These are phyloP conservation scores for Xylariomycetidae sp. DNA, from an alignment of 2,329 filamentous ascomycete species.

Conservation along the genomic window DNA sequence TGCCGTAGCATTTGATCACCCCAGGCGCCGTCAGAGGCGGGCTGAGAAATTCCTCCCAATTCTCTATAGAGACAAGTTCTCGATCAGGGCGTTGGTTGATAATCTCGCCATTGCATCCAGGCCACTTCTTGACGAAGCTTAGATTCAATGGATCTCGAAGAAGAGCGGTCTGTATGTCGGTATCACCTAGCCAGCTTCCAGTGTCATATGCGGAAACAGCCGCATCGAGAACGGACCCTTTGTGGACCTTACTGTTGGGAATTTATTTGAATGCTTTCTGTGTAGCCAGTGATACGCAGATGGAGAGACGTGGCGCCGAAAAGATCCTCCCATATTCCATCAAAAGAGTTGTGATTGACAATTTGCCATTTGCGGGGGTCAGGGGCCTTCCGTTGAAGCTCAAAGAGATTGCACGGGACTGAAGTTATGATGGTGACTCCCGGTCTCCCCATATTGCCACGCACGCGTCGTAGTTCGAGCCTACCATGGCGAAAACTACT, in stretches of 20 bases:
- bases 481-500: too few species aligned
- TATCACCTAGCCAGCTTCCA: conserved; percentile 3
- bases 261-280: background rate
- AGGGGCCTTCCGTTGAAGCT: background rate
- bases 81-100: background rate
- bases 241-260: conserved; percentile 1
- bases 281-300: conserved; percentile 3
- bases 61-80: conserved; percentile 4
- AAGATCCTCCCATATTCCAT: conserved; percentile 3
- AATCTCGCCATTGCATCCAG: background rate
- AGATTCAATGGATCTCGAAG: background rate
- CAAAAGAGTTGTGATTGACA: conserved; percentile 4
- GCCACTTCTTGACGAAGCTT: background rate
- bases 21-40: conserved; percentile 1
- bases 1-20: conserved; percentile 4
- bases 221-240: conserved; percentile 1
- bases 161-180: background rate
- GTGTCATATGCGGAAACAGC: conserved; percentile 2
- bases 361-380: conserved; percentile 2
- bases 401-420: background rate
- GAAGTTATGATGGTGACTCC: conserved; percentile 3
- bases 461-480: conserved; percentile 1
- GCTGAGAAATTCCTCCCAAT: conserved; percentile 7
- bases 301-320: conserved; percentile 3
- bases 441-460: conserved; percentile 3